Percentiles rank a stretch among this genome's conserved stretches.
Conservation (phyloP, 2,329 filamentous ascomycete species). For the Knufia fluminis region DNA sequence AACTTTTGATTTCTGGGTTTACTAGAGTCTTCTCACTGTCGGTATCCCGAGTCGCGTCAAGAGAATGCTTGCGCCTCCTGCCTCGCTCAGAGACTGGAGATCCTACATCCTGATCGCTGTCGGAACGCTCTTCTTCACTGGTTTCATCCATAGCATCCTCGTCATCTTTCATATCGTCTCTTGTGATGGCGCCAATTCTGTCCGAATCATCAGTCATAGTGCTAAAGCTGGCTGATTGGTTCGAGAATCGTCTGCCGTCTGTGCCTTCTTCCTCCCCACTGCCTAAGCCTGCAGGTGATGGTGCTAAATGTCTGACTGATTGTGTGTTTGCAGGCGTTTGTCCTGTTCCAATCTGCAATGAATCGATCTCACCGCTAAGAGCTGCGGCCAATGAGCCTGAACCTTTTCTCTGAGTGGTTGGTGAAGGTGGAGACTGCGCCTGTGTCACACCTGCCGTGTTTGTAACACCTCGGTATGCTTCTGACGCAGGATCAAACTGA, state of each 20-base stretch:
- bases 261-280: slow-evolving; percentile 14
- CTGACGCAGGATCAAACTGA: slow-evolving; percentile 12
- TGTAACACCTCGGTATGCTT: slow-evolving; percentile 23
- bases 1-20: not conserved
- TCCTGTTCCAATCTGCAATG: slow-evolving; percentile 23
- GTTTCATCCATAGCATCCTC: slow-evolving; percentile 33
- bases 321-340: not conserved
- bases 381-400: slow-evolving; percentile 39
- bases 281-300: slow-evolving; percentile 1
- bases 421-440: slow-evolving; percentile 37
- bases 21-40: not conserved
- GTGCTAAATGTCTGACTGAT: not conserved
- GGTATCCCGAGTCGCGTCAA: not conserved
- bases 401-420: slow-evolving; percentile 28
- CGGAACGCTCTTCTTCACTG: slow-evolving; percentile 21
- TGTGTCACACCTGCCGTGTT: slow-evolving; percentile 34
- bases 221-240: slow-evolving; percentile 27
- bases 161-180: slow-evolving; percentile 65
- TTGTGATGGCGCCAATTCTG: slow-evolving; percentile 48
- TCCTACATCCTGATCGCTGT: slow-evolving; percentile 25
- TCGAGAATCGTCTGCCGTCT: slow-evolving; percentile 14
- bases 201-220: slow-evolving; percentile 30
- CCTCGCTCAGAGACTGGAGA: slow-evolving; percentile 62
- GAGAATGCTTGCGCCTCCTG: slow-evolving; percentile 41
- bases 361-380: slow-evolving; percentile 33